phyloP scores from a whole-genome alignment of 2,329 filamentous ascomycete genomes.

The Colletotrichum euphorbiae region DNA sequence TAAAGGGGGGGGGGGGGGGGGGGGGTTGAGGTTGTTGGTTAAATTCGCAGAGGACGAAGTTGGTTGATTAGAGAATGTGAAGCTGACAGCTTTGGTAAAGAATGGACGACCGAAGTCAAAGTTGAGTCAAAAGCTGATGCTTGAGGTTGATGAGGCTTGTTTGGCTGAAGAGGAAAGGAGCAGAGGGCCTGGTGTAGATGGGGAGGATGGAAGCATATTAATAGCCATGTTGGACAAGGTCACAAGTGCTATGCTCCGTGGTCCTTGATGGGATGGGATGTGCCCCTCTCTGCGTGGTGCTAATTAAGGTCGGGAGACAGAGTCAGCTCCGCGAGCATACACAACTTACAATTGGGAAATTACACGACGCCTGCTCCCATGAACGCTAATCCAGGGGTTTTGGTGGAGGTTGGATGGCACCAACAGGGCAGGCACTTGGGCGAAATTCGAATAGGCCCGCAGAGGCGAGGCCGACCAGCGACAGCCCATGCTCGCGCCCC shows the following conservation, averaged over 20 bases:
- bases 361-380: conserved; percentile 36
- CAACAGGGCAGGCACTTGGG: conserved; percentile 30
- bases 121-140: conserved; percentile 54
- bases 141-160: conserved; percentile 54
- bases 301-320: conserved; percentile 34
- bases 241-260: conserved; percentile 5
- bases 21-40: conserved; percentile 40
- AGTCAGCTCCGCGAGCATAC: conserved; percentile 40
- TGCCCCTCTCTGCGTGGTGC: conserved; percentile 34
- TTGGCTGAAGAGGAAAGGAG: conserved; percentile 55
- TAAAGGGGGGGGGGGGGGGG: conserved; percentile 5
- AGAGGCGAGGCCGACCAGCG: conserved; percentile 31
- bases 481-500: conserved; percentile 4
- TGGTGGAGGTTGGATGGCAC: conserved; percentile 38
- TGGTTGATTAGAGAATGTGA: conserved; percentile 46
- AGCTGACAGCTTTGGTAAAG: conserved; percentile 56
- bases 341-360: conserved; percentile 37
- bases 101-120: conserved; percentile 70
- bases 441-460: conserved; percentile 31
- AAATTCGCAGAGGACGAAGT: conserved; percentile 45
- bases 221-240: conserved; percentile 52
- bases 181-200: conserved; percentile 42
- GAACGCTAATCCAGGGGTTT: conserved; percentile 41
- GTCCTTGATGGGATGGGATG: conserved; percentile 19
- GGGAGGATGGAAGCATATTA: conserved; percentile 59